These are phyloP conservation scores for Rhypophila decipiens DNA, from an alignment of 495 filamentous ascomycete genomes.

Conservation along the genomic window DNA sequence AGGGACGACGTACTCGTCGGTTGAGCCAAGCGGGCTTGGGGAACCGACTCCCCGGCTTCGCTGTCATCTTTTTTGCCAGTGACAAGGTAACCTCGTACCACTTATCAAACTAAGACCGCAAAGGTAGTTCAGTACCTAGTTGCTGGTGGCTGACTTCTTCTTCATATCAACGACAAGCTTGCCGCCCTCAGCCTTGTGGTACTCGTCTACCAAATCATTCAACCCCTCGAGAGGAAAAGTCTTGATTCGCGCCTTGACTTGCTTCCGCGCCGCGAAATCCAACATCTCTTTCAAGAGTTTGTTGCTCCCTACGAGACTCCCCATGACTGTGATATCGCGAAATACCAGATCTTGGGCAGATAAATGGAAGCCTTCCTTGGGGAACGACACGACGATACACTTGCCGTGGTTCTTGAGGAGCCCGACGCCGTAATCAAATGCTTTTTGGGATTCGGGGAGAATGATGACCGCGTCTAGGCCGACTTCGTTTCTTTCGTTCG, in stretches of 20 bases:
- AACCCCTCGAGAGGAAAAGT: conserved; percentile 26
- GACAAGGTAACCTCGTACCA: too few species aligned
- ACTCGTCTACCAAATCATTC: conserved; percentile 37
- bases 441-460: conserved; percentile 34
- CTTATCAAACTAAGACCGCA: too few species aligned
- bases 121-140: too few species aligned
- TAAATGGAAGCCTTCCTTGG: conserved; percentile 31
- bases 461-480: conserved; percentile 38
- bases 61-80: too few species aligned
- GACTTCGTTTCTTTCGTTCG: conserved; percentile 28
- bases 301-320: conserved; percentile 32
- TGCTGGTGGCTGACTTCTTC: too few species aligned
- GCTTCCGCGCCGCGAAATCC: conserved; percentile 24
- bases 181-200: conserved; percentile 33
- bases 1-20: too few species aligned
- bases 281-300: conserved; percentile 28
- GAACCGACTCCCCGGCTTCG: too few species aligned
- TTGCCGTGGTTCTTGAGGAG: conserved; percentile 33
- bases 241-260: conserved; percentile 26
- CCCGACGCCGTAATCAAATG: conserved; percentile 33
- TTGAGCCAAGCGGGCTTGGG: too few species aligned
- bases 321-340: conserved; percentile 29
- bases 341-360: conserved; percentile 33
- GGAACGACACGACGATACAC: conserved; percentile 34
- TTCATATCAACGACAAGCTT: conserved; percentile 40